Base-by-base conservation (phyloP, 2,329 filamentous ascomycete genomes). In the Fusarium cicatricum region DNA sequence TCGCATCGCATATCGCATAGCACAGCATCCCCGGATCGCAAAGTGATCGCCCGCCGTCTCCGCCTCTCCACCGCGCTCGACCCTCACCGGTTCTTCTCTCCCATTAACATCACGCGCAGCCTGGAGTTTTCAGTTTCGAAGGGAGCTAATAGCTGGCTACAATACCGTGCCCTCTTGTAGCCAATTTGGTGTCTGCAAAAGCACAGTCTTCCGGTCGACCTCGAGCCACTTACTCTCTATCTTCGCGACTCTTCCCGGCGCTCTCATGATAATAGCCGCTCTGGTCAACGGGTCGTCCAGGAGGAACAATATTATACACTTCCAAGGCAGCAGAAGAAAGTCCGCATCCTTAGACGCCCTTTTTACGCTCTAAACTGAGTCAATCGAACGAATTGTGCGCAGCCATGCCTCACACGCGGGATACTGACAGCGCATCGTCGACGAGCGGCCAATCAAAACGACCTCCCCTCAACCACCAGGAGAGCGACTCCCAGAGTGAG, bases 361-460 rank as follows among this genome's bases (percentile, higher is more conserved):
- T 55, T 42, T 38, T 15, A 14, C 26, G 38, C 21, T 48, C 19
- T 19, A 38, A 34, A 37, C 31, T 39, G 34, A 29, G 41, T 8
- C 59, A 61, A 58, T 48, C 52, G 17, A 33, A 38, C 45, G 39
- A 41, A 52, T 52, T 32, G 52, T 26, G 12, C 31, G 31, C 40
- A 72, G 64, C 61, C 72, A 78, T 75, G 78, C 70, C 75, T 68
- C 74, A 73, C 67, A 79, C 80, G 70, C 76, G 72, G 71, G 78
- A 83, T 66, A 70, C 69, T 66, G 77, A 81, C 72, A 79, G 78
- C 74, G 73, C 77, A 73, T 75, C 78, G 64, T 72, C 75, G 63
- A 72, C 75, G 61, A 72, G 73, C 70, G 74, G 75, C 82, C 82
- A 84, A 84, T 84, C 81, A 84, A 84, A 83, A 75, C 78, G 79